Evolutionary conservation across 2,329 filamentous ascomycete genomes (phyloP).

Genomic region (Aspergillus sp.): DNA sequence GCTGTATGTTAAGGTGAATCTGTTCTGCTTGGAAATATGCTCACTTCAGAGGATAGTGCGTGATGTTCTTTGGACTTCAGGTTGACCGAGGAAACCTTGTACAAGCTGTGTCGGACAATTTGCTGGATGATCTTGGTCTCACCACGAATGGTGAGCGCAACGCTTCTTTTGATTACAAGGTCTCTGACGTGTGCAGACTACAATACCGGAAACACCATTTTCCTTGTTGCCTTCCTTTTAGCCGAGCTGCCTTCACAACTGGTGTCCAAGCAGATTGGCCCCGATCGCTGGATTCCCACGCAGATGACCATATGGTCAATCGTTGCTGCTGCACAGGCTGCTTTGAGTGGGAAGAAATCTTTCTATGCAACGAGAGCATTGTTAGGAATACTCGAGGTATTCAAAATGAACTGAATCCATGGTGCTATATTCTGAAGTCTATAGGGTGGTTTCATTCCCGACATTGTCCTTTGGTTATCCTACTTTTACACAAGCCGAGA

Average conservation of each 20-base stretch:
- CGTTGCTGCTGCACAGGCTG: conserved; percentile 50
- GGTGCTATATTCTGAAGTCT: background rate
- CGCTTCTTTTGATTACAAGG: conserved; percentile 27
- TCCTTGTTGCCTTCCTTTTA: conserved; percentile 55
- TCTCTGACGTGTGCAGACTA: conserved; percentile 54
- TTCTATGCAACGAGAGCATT: conserved; percentile 45
- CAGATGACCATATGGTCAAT: conserved; percentile 56
- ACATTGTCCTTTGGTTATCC: conserved; percentile 61
- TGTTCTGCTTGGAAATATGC: background rate
- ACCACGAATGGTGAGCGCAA: conserved; percentile 32
- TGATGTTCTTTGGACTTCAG: conserved; percentile 63
- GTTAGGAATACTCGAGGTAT: conserved; percentile 44
- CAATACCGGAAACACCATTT: conserved; percentile 55
- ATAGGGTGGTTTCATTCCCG: conserved; percentile 62
- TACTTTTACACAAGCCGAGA: conserved; percentile 72
- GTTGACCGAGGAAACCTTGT: conserved; percentile 60
- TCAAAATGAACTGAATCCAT: accelerated
- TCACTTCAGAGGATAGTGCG: conserved; percentile 34
- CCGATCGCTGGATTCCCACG: conserved; percentile 58
- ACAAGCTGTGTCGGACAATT: conserved; percentile 60
- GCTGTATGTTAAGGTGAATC: conserved; percentile 22
- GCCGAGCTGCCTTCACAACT: conserved; percentile 61
- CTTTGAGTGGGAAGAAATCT: conserved; percentile 43
- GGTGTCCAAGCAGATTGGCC: conserved; percentile 56
- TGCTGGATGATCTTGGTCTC: conserved; percentile 48